phyloP scores from a whole-genome alignment of 805 yeast species.

The Metschnikowia lachancei region DNA sequence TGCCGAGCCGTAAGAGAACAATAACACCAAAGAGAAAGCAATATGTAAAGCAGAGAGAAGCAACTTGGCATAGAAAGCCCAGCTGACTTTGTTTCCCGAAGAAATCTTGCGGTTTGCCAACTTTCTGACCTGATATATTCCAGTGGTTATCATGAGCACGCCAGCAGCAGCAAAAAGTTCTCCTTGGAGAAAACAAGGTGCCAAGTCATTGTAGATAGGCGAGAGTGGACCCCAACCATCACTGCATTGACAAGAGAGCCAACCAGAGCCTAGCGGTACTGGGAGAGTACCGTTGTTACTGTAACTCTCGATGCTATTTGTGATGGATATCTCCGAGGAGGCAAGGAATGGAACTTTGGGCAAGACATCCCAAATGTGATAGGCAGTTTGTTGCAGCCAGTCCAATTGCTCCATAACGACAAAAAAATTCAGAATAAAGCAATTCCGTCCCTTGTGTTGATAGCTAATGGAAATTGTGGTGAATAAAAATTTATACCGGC shows the following conservation, averaged over 20 bases:
- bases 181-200: conserved; percentile 61
- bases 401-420: conserved; percentile 19
- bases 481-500: not conserved
- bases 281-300: conserved; percentile 6
- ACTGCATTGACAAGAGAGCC: conserved; percentile 34
- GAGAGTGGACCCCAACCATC: conserved; percentile 49
- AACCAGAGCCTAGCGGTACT: conserved; percentile 8
- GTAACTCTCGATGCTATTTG: not conserved
- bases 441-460: not conserved
- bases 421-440: not conserved
- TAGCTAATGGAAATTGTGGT: not conserved
- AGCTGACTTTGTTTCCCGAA: conserved; percentile 30
- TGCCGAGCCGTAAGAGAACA: conserved; percentile 13
- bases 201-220: conserved; percentile 47
- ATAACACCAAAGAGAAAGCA: conserved; percentile 29
- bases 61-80: conserved; percentile 45
- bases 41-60: conserved; percentile 39
- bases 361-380: conserved; percentile 18
- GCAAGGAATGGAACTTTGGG: conserved; percentile 15
- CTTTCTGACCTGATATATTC: conserved; percentile 33
- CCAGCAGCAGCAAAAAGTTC: conserved; percentile 43
- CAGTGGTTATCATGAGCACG: conserved; percentile 42
- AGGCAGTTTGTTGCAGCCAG: conserved; percentile 15
- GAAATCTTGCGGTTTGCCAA: conserved; percentile 34
- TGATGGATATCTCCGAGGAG: conserved; percentile 1